Evolutionary conservation across 2,329 filamentous ascomycete genomes (phyloP), one percentile per base, ranked within the genome.

Genomic region (Periconia sp.): DNA sequence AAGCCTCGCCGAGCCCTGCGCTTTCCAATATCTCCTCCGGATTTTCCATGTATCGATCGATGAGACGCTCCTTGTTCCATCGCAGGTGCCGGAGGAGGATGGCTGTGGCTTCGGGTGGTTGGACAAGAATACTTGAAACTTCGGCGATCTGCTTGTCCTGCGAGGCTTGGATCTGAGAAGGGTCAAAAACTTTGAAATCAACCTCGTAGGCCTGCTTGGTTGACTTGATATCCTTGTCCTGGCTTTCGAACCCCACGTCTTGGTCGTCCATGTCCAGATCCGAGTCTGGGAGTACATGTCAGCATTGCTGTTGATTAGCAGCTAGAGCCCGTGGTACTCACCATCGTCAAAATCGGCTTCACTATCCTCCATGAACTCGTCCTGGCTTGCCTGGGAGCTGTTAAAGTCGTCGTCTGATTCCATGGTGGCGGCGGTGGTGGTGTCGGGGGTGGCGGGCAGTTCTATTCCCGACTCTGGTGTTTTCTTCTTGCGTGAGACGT

Each of bases 351-450:
- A 87, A 65, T 92, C 90, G 50, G 91, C 92, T 63, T 89, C 92
- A 56, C 89, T 86, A 65, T 92, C 89, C 58, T 89, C 83, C 73
- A 88, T 82, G 55, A 91, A 84, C 55, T 84, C 84, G 60, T 90
- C 87, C 51, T 87, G 88, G 69, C 89, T 96, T 41, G 90, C 93
- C 64, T 87, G 81, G 69, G 87, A 86, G 65, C 90, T 95, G 83
- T 94, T 89, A 74, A 92, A 92, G 56, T 97, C 93, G 69, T 97
- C 92, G 66, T 97, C 93, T 9, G 92, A 97, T 78, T 96, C 92
- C 92, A 97, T 97, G 59, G 80, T 84, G 73, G 71, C 77, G 35
- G 77, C 66, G 56, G 66, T 61, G 57, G 61, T 65, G 45, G 70
- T 70, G 40, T 63, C 61, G 49, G 70, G 71, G 27, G 69, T 74